phyloP scores from a whole-genome alignment of 2,329 filamentous ascomycete species.

The Diaporthe australafricana region DNA sequence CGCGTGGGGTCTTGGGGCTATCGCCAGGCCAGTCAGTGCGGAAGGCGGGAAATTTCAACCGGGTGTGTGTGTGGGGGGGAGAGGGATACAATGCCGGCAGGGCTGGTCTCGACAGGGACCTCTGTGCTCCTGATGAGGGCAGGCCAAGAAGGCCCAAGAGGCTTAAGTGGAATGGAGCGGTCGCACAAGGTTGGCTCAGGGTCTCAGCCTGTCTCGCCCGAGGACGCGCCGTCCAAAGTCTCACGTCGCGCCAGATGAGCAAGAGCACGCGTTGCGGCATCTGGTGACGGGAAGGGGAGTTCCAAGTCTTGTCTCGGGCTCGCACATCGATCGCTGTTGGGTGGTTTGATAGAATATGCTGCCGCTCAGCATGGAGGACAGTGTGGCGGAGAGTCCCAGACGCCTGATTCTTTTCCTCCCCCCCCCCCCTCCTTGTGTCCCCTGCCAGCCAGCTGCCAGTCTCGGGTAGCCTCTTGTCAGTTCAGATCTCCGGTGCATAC shows the following conservation, averaged over 20 bases:
- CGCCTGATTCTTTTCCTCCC: background rate
- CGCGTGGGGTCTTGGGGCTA: slow-evolving; percentile 16
- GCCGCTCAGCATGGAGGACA: background rate
- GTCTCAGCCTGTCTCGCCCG: slow-evolving; percentile 19
- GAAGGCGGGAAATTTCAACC: background rate
- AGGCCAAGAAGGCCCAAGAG: no score
- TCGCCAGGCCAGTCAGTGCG: slow-evolving; percentile 8
- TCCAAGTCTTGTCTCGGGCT: background rate
- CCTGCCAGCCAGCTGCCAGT: slow-evolving; percentile 21
- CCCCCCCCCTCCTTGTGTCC: background rate
- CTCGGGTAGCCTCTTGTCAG: slow-evolving; percentile 33
- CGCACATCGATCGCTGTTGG: background rate
- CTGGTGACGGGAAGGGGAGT: background rate
- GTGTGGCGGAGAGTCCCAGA: slow-evolving; percentile 8
- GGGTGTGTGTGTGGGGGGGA: background rate
- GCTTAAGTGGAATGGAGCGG: slow-evolving; percentile 29
- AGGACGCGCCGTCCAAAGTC: slow-evolving; percentile 3
- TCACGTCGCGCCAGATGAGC: slow-evolving; percentile 26
- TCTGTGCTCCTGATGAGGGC: no score
- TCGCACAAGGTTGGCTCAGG: slow-evolving; percentile 19
- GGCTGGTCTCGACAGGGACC: slow-evolving; percentile 2
- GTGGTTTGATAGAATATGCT: background rate
- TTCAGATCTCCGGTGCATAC: slow-evolving; percentile 29
- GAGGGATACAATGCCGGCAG: slow-evolving; percentile 23
- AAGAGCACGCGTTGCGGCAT: slow-evolving; percentile 8